Percentiles rank a stretch among this genome's conserved stretches.
phyloP scores from a whole-genome alignment of 2,329 filamentous ascomycete species.

The Hymenotorrendiella dingleyae region DNA sequence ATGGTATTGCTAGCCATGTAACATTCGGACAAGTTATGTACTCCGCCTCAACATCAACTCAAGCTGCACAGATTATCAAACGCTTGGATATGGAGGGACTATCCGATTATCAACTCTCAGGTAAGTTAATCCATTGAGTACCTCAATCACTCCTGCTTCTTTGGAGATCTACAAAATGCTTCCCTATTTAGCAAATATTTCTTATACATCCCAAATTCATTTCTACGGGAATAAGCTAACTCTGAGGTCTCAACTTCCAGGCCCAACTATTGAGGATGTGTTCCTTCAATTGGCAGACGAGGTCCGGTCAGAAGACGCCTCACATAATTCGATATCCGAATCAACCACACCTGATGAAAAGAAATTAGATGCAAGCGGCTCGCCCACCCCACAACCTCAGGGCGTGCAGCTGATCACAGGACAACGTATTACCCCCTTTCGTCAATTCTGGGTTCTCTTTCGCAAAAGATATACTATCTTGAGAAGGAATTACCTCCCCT shows the following conservation, averaged over 20 bases:
- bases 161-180: no score
- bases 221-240: no score
- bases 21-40: conserved; percentile 70
- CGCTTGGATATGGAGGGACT: conserved; percentile 61
- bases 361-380: conserved; percentile 11
- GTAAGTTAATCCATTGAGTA: no score
- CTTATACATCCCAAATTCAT: no score
- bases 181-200: no score
- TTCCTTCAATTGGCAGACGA: conserved; percentile 85
- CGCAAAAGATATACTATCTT: conserved; percentile 72
- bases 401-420: conserved; percentile 59
- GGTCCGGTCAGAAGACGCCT: conserved; percentile 48
- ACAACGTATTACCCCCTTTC: conserved; percentile 58
- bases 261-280: conserved; percentile 88
- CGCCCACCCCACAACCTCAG: not conserved
- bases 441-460: conserved; percentile 70
- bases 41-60: conserved; percentile 59
- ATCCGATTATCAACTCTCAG: conserved; percentile 77
- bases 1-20: conserved; percentile 50
- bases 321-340: no score
- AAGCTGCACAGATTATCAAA: conserved; percentile 67
- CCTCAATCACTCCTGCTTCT: no score
- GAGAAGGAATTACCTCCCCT: conserved; percentile 71
- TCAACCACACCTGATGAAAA: conserved; percentile 13
- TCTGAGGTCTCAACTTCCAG: no score